A percentile compares a stretch with the other conserved stretches of the same genome.
phyloP scores from a whole-genome alignment of 441 rosid genomes.

The Corymbia citriodora region DNA sequence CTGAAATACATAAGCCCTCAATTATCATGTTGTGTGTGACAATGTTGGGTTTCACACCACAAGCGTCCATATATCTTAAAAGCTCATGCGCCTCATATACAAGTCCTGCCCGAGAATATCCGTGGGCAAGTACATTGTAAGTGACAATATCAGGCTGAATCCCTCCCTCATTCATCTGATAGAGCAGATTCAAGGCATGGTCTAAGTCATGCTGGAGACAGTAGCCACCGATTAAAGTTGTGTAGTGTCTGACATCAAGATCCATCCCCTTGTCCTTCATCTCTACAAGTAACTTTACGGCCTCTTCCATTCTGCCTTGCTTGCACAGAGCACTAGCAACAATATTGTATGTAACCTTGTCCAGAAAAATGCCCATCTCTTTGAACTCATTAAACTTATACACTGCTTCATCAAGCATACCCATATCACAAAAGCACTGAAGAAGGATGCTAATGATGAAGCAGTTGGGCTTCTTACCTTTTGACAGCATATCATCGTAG shows the following conservation, averaged over 20 bases:
- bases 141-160: constrained; percentile 44
- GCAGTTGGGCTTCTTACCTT: constrained; percentile 51
- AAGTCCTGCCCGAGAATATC: constrained; percentile 49
- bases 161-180: constrained; percentile 46
- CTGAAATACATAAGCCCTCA: constrained; percentile 53
- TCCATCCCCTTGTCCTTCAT: constrained; percentile 46
- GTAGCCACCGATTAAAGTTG: constrained; percentile 60
- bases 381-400: constrained; percentile 32
- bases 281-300: constrained; percentile 36
- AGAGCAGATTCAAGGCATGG: constrained; percentile 38
- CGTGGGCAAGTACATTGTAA: constrained; percentile 46
- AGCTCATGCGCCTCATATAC: constrained; percentile 18
- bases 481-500: constrained; percentile 35
- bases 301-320: constrained; percentile 55
- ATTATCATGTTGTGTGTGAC: constrained; percentile 49
- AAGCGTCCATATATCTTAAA: constrained; percentile 27
- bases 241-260: constrained; percentile 56
- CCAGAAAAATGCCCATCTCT: constrained; percentile 37
- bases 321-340: constrained; percentile 53
- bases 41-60: constrained; percentile 38
- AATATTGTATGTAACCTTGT: constrained; percentile 45
- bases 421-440: constrained; percentile 41
- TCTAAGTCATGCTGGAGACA: constrained; percentile 37
- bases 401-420: constrained; percentile 31
- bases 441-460: constrained; percentile 46